Percentiles rank a stretch among this genome's conserved stretches.
These are phyloP conservation scores for Xerocomellus dryophilus DNA, from an alignment of 768 basidiomycete species.

Conservation along the genomic window DNA sequence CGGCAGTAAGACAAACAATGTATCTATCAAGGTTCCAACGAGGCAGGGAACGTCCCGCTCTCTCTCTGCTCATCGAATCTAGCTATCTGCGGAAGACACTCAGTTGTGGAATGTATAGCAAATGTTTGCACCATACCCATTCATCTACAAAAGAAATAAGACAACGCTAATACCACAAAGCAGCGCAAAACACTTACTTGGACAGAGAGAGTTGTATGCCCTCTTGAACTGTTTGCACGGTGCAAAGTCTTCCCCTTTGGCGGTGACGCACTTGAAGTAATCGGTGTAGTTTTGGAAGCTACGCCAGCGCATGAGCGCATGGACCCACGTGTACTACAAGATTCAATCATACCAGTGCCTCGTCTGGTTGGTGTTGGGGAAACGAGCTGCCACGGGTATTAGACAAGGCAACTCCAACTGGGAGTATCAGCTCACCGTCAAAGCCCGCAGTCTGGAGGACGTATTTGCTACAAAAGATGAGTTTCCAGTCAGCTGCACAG, in stretches of 20 bases:
- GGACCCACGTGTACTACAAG: not conserved
- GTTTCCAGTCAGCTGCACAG: slow-evolving; percentile 1
- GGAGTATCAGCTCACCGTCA: slow-evolving; percentile 55
- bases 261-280: slow-evolving; percentile 95
- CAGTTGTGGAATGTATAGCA: not conserved
- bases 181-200: slow-evolving; percentile 61
- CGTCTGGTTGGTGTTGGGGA: slow-evolving; percentile 92
- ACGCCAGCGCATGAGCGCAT: slow-evolving; percentile 3
- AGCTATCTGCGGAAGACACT: slow-evolving; percentile 49
- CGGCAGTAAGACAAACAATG: not conserved
- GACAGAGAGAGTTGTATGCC: slow-evolving; percentile 95
- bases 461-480: slow-evolving; percentile 60
- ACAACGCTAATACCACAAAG: not conserved
- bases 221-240: slow-evolving; percentile 99
- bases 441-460: slow-evolving; percentile 94
- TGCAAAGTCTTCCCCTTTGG: slow-evolving; percentile 97
- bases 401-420: slow-evolving; percentile 1
- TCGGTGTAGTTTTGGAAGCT: slow-evolving; percentile 97
- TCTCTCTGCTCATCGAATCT: slow-evolving; percentile 97
- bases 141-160: slow-evolving; percentile 55
- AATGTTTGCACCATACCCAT: slow-evolving; percentile 61
- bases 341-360: slow-evolving; percentile 75
- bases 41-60: slow-evolving; percentile 87
- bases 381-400: slow-evolving; percentile 57
- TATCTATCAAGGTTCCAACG: slow-evolving; percentile 66